phyloP scores from a whole-genome alignment of 257 asterid species.

The Mitragyna speciosa region DNA sequence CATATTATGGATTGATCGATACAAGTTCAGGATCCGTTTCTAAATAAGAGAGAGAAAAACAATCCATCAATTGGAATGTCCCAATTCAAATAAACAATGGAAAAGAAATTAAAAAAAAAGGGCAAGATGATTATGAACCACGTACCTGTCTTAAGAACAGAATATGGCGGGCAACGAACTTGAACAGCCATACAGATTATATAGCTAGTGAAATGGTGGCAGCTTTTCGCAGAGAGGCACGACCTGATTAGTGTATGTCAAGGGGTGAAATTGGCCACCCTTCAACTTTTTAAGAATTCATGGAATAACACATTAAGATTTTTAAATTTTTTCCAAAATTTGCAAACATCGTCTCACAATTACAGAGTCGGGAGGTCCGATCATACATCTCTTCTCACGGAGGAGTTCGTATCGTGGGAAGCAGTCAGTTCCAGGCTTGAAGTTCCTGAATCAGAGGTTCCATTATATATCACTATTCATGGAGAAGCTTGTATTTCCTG shows the following conservation, averaged over 20 bases:
- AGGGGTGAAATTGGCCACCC: background rate
- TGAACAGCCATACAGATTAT: constrained; percentile 2
- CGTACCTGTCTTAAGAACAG: background rate
- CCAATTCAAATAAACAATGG: background rate
- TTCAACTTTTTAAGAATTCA: no score
- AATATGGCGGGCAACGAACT: background rate
- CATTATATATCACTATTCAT: no score
- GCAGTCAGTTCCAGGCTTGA: constrained; percentile 84
- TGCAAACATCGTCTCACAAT: background rate
- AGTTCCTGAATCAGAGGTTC: background rate
- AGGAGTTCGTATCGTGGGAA: constrained; percentile 95
- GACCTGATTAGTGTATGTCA: background rate
- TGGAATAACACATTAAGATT: background rate
- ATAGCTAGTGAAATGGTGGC: constrained; percentile 45
- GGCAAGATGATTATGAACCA: background rate
- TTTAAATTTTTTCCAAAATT: background rate
- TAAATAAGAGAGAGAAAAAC: background rate
- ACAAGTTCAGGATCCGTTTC: background rate
- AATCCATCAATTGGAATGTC: background rate
- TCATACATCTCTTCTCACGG: constrained; percentile 72
- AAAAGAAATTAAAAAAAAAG: background rate
- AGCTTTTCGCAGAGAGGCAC: constrained; percentile 10
- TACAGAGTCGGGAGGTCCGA: constrained; percentile 83
- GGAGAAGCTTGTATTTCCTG: no score
- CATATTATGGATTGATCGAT: background rate